Evolutionary conservation across 495 filamentous ascomycete species (phyloP), one percentile per base, ranked within the genome.

Genomic region (Penicillium pancosmium): DNA sequence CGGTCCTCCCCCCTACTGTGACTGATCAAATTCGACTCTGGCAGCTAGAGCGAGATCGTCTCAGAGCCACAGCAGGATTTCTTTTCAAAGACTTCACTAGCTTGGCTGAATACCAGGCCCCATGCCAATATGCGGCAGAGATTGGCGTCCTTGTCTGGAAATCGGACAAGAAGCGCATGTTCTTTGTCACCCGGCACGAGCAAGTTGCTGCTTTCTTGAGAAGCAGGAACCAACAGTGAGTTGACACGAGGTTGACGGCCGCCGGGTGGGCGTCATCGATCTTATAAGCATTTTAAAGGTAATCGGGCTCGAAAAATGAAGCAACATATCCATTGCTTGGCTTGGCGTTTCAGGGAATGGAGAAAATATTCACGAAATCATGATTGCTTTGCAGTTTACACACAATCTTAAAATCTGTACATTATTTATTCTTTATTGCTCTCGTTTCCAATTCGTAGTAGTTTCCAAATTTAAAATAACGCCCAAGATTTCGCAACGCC

Each of bases 11-110:
- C 2, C 91, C 94, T 3, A 98, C 95, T 0, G 95, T 98, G 25
- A 91, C 97, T 43, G 94, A 98, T 78, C 94, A 98, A 77, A 97
- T 98, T 60, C 82, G 93, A 6, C 83, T 98, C 10, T 98, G 94
- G 94, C 94, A 98, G 77, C 88, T 97, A 52, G 95, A 98, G 70
- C 89, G 92, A 33, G 95, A 98, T 70, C 83, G 94, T 51, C 93
- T 98, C 80, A 87, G 87, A 68, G 82, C 88, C 5, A 92, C 86
- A 11, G 71, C 80, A 5, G 94, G 94, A 3, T 97, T 89, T 70
- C 69, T 97, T 34, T 96, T 98, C 81, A 89, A 88, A 60, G 93
- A 97, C 44, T 97, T 98, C 65, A 84, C 84, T 53, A 86, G 73
- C 50, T 71, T 80, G 47, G 81, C 84, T 19, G 95, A 97, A 65